Percentiles rank a stretch among this genome's conserved stretches.
phyloP scores from a whole-genome alignment of 2,329 filamentous ascomycete genomes.

The Cordyceps javanica region DNA sequence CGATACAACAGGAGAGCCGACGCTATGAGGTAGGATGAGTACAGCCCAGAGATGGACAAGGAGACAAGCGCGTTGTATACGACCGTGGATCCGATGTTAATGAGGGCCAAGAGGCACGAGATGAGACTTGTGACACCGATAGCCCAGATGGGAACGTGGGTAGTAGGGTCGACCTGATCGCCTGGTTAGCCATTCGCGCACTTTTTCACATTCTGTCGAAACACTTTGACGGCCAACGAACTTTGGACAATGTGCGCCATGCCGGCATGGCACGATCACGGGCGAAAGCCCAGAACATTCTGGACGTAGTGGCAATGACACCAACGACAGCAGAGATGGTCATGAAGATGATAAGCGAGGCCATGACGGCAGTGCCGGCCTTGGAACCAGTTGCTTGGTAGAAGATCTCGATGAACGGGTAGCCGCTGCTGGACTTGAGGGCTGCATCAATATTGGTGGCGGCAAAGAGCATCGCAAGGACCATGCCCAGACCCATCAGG shows the following conservation, averaged over 20 bases:
- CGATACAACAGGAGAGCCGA: constrained; percentile 24
- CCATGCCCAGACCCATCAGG: constrained; percentile 46
- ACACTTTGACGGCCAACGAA: constrained; percentile 6
- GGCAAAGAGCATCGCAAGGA: constrained; percentile 50
- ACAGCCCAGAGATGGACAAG: constrained; percentile 24
- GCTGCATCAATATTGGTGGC: constrained; percentile 41
- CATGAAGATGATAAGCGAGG: constrained; percentile 42
- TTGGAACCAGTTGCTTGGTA: constrained; percentile 41
- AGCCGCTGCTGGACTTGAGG: constrained; percentile 39
- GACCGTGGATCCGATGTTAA: constrained; percentile 27
- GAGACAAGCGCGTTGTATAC: constrained; percentile 26
- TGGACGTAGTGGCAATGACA: constrained; percentile 51
- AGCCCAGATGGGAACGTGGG: constrained; percentile 24
- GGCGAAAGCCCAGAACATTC: constrained; percentile 50
- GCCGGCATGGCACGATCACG: constrained; percentile 27
- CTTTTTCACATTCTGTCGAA: not conserved
- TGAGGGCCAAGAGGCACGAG: constrained; percentile 25
- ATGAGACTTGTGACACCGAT: constrained; percentile 22
- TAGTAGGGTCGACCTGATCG: constrained; percentile 15
- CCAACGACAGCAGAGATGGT: constrained; percentile 43
- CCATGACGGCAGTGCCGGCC: constrained; percentile 44
- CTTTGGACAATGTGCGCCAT: constrained; percentile 23
- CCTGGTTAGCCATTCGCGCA: not conserved
- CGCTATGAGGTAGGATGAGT: constrained; percentile 25
- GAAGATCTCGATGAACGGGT: constrained; percentile 56